A percentile compares a stretch with the other conserved stretches of the same genome.
These are phyloP conservation scores for Bryum argenteum DNA, from an alignment of 225 moss, liverwort and hornwort species.

Conservation along the genomic window DNA sequence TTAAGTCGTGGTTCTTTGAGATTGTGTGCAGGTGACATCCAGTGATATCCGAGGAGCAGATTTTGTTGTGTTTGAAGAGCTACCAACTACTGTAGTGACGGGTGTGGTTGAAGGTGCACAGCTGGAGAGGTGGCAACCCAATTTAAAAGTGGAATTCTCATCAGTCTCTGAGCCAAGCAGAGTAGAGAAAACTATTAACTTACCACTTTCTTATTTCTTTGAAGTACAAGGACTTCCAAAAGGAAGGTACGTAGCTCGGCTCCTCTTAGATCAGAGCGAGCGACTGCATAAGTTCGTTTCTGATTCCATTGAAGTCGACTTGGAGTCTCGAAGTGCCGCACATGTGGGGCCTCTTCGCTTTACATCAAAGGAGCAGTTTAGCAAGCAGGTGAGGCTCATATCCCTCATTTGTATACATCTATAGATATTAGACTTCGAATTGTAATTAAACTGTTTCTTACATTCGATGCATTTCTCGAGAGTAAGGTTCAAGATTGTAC, in stretches of 20 bases:
- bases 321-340: slow-evolving; percentile 49
- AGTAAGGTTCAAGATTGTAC: neutral
- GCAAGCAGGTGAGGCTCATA: slow-evolving; percentile 49
- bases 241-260: slow-evolving; percentile 58
- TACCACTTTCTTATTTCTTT: slow-evolving; percentile 73
- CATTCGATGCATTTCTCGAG: neutral
- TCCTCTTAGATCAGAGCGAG: slow-evolving; percentile 54
- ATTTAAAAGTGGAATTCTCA: slow-evolving; percentile 61
- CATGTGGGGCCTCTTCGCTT: slow-evolving; percentile 67
- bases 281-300: slow-evolving; percentile 69
- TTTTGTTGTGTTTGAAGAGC: slow-evolving; percentile 84
- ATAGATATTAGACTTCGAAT: neutral
- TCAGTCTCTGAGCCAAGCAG: slow-evolving; percentile 48
- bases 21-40: slow-evolving; percentile 49
- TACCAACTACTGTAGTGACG: slow-evolving; percentile 62
- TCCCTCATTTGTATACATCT: neutral
- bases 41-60: slow-evolving; percentile 65
- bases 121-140: slow-evolving; percentile 76
- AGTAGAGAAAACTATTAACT: slow-evolving; percentile 48
- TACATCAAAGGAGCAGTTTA: slow-evolving; percentile 62
- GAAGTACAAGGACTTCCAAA: slow-evolving; percentile 76
- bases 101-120: slow-evolving; percentile 70
- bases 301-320: slow-evolving; percentile 63
- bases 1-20: neutral
- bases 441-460: neutral